Base-by-base conservation (phyloP, 176 grass and related monocot genomes). In the Zoysia pacifica region DNA sequence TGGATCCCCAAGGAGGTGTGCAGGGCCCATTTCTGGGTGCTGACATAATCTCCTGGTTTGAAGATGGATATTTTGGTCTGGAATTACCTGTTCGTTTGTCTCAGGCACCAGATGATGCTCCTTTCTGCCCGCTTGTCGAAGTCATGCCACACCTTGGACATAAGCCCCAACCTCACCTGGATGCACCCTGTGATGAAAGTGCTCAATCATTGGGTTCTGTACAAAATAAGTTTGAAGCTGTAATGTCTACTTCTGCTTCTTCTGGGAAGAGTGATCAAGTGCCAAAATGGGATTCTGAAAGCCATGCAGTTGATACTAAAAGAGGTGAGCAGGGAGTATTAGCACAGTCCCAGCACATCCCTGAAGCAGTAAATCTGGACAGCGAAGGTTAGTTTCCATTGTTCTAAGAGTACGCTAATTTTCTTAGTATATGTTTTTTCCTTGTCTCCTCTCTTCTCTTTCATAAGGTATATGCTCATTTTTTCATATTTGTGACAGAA, bases 1-100 rank as follows among this genome's bases (percentile, higher is more conserved):
- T 81, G 75, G 97, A 99, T 81, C 97, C 97, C 11, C 97, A 99
- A 86, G 97, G 97, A 69, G 88, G 84, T 7, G 84, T 95, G 64
- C 97, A 99, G 69, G 97, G 97, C 46, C 93, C 97, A 78, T 99
- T 99, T 84, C 77, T 93, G 43, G 93, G 93, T 69, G 83, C 86
- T 66, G 93, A 96, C 59, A 96, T 99, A 52, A 87, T 95, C 36
- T 93, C 93, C 28, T 99, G 97, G 97, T 93, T 82, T 83, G 88
- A 99, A 87, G 88, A 95, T 84, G 90, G 97, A 28, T 99, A 96
- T 78, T 99, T 96, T 75, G 93, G 93, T 73, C 78, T 84, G 50
- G 97, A 99, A 80, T 84, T 99, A 83, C 97, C 86, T 48, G 92
- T 99, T 19, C 85, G 90, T 73, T 67, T 79, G 69, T 85, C 86